A percentile compares a stretch with the other conserved stretches of the same genome.
phyloP scores from a whole-genome alignment of 2,329 filamentous ascomycete genomes.

The Penicillium oxalicum region DNA sequence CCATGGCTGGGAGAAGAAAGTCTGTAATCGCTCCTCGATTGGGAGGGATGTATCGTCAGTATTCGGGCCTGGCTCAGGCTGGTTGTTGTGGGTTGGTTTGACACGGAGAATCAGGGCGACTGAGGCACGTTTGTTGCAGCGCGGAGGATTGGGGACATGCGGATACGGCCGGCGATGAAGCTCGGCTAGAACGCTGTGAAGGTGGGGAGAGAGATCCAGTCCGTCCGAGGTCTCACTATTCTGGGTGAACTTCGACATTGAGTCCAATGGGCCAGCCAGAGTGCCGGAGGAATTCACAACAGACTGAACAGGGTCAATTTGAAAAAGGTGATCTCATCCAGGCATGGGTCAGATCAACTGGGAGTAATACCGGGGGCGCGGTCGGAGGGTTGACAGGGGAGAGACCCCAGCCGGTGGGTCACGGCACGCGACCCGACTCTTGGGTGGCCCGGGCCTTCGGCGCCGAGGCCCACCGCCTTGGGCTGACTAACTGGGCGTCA shows the following conservation, averaged over 20 bases:
- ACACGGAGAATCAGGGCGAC: conserved; percentile 61
- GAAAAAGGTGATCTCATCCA: no score
- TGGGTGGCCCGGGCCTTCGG: no score
- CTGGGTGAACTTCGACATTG: no score
- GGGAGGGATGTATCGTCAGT: conserved; percentile 20
- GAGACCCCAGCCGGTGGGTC: not conserved
- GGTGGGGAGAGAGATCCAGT: conserved; percentile 20
- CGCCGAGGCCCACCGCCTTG: no score
- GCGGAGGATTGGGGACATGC: conserved; percentile 42
- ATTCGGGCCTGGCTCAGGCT: conserved; percentile 36
- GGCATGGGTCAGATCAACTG: no score
- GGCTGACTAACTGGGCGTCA: no score
- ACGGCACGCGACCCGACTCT: no score
- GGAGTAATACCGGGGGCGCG: no score
- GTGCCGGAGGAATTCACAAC: no score
- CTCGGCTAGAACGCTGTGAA: conserved; percentile 29
- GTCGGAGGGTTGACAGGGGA: not conserved
- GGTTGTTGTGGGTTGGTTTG: conserved; percentile 52
- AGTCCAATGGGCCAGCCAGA: no score
- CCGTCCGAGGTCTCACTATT: not conserved
- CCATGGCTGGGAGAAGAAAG: conserved; percentile 61
- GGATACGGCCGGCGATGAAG: conserved; percentile 36
- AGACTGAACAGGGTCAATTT: no score
- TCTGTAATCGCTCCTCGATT: conserved; percentile 41
- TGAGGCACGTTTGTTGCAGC: conserved; percentile 55